Evolutionary conservation across 1,284 basidiomycete species (phyloP).

Genomic region (Rhodotorula mucilaginosa): DNA sequence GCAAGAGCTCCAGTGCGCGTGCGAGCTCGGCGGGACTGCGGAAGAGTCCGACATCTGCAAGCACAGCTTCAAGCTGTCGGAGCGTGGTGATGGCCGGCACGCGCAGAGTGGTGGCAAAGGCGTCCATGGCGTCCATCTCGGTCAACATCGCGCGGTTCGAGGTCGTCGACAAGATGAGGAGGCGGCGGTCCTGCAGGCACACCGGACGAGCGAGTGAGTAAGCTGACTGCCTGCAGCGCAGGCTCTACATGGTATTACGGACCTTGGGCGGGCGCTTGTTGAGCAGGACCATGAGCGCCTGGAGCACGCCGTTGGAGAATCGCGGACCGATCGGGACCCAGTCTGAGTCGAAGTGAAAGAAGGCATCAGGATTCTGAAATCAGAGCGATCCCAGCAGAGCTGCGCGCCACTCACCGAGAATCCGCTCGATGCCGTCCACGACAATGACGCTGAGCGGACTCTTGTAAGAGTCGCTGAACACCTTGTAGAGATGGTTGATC

Average conservation of each 20-base stretch:
- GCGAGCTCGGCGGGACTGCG: slow-evolving; percentile 62
- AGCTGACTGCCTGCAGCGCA: not conserved
- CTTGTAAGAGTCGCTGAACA: slow-evolving; percentile 96
- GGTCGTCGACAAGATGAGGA: slow-evolving; percentile 89
- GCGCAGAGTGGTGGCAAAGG: slow-evolving; percentile 83
- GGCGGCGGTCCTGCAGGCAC: slow-evolving; percentile 68
- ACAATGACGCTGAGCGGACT: slow-evolving; percentile 94
- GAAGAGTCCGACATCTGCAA: slow-evolving; percentile 84
- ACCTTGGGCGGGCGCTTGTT: slow-evolving; percentile 90
- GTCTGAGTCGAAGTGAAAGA: slow-evolving; percentile 55
- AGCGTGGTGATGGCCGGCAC: slow-evolving; percentile 80
- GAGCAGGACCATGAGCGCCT: slow-evolving; percentile 85
- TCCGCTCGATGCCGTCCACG: slow-evolving; percentile 88
- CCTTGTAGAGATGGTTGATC: slow-evolving; percentile 86
- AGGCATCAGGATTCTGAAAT: no score
- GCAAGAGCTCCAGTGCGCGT: not conserved
- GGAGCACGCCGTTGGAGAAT: slow-evolving; percentile 92
- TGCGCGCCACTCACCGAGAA: slow-evolving; percentile 65
- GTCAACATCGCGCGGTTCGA: slow-evolving; percentile 81
- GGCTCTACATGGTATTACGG: slow-evolving; percentile 28
- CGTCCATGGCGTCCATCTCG: slow-evolving; percentile 83
- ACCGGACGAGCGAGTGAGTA: not conserved
- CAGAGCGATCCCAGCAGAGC: not conserved
- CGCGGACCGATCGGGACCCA: slow-evolving; percentile 98
- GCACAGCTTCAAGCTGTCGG: slow-evolving; percentile 68